These are phyloP conservation scores for Ricinus communis DNA, from an alignment of 345 rosid genomes.

Conservation along the genomic window DNA sequence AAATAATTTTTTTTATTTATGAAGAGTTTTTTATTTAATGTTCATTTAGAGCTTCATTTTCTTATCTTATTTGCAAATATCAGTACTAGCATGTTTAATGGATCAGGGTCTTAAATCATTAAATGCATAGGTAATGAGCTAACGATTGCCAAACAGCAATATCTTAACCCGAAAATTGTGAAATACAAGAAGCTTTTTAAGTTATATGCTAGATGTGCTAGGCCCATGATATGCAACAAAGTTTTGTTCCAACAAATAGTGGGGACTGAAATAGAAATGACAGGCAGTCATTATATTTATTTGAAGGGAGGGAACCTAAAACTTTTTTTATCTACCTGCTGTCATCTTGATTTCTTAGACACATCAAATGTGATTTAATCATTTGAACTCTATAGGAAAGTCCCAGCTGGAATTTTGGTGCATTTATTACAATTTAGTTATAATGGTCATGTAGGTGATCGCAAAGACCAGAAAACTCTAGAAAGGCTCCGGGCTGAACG, in stretches of 20 bases:
- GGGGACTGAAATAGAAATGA: background rate
- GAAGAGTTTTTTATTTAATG: background rate
- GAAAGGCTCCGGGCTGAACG: constrained; percentile 87
- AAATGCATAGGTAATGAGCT: background rate
- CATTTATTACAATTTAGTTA: constrained; percentile 10
- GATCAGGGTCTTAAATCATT: background rate
- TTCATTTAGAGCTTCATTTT: background rate
- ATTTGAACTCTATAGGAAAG: background rate
- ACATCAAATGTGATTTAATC: background rate
- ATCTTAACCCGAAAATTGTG: background rate
- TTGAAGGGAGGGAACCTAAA: background rate
- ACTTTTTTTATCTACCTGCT: background rate
- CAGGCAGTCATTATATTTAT: background rate
- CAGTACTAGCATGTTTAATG: background rate
- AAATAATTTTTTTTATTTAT: background rate
- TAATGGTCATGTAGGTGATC: constrained; percentile 55
- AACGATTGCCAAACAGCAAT: background rate
- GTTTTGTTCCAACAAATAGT: background rate
- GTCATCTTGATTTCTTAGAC: background rate
- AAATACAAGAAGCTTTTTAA: background rate
- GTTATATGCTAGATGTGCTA: background rate
- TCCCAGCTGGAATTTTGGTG: background rate
- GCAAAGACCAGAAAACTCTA: constrained; percentile 75
- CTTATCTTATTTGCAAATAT: background rate
- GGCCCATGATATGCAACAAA: background rate